A percentile compares a stretch with the other conserved stretches of the same genome.
Evolutionary conservation across 768 basidiomycete genomes (phyloP).

Genomic region (Fomitopsis pulvina): DNA sequence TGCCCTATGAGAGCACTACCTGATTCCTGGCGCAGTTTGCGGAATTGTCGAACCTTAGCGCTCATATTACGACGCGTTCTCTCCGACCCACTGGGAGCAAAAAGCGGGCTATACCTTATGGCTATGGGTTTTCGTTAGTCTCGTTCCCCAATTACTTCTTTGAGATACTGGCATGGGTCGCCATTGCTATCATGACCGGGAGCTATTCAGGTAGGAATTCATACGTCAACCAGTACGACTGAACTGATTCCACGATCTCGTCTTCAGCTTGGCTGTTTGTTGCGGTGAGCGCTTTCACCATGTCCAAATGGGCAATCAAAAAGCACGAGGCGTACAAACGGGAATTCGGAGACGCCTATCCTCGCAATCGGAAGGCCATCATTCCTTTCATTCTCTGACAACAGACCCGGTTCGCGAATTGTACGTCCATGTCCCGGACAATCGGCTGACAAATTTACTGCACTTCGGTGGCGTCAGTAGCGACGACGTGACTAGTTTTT

Average conservation of each 20-base stretch:
- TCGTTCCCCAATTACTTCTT: constrained; percentile 95
- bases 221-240: not conserved
- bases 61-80: constrained; percentile 76
- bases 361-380: constrained; percentile 65
- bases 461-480: no score
- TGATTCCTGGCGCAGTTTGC: constrained; percentile 48
- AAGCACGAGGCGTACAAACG: constrained; percentile 88
- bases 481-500: no score
- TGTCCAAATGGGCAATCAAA: constrained; percentile 85
- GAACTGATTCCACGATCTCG: not conserved
- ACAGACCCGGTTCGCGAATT: not conserved
- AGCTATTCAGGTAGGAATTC: constrained; percentile 51
- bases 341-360: constrained; percentile 89
- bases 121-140: constrained; percentile 85
- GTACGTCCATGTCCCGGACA: not conserved
- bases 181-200: constrained; percentile 70
- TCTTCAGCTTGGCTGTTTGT: constrained; percentile 57
- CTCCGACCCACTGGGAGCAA: constrained; percentile 79
- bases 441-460: no score
- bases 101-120: constrained; percentile 80
- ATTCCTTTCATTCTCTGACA: constrained; percentile 61
- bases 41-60: constrained; percentile 77
- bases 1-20: not conserved
- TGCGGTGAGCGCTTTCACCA: constrained; percentile 52
- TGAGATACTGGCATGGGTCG: constrained; percentile 72